These are phyloP conservation scores for Cordyceps farinosa DNA, from an alignment of 2,329 filamentous ascomycete species.

Conservation along the genomic window DNA sequence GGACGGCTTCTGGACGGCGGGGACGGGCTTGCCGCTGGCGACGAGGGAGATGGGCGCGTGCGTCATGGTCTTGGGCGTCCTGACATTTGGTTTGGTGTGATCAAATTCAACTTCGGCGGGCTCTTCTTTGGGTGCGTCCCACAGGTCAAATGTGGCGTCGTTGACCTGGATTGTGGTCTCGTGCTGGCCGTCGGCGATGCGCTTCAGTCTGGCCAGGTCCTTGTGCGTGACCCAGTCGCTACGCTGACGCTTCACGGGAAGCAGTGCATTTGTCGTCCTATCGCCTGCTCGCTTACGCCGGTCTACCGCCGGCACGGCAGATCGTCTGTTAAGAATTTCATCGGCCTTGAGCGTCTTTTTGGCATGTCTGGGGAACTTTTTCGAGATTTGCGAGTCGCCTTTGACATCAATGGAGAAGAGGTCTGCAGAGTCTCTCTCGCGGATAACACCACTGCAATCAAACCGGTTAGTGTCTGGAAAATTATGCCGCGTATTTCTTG, in stretches of 20 bases:
- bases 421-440: constrained; percentile 76
- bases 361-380: constrained; percentile 60
- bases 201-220: constrained; percentile 73
- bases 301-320: constrained; percentile 73
- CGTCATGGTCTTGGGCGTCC: constrained; percentile 71
- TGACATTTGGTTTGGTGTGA: constrained; percentile 60
- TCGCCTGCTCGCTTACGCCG: constrained; percentile 71
- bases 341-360: constrained; percentile 83
- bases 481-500: not conserved
- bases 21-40: constrained; percentile 75
- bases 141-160: constrained; percentile 75
- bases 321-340: constrained; percentile 84
- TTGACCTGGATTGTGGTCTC: constrained; percentile 51
- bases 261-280: constrained; percentile 68
- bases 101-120: constrained; percentile 55
- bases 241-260: constrained; percentile 71
- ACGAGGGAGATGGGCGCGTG: constrained; percentile 75
- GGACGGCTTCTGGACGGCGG: constrained; percentile 73
- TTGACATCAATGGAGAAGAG: constrained; percentile 80
- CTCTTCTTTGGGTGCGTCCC: constrained; percentile 48
- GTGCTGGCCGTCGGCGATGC: constrained; percentile 71
- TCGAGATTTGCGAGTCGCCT: constrained; percentile 64
- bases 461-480: constrained; percentile 22
- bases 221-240: constrained; percentile 79
- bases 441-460: constrained; percentile 67